Evolutionary conservation across 2,329 filamentous ascomycete genomes (phyloP), one percentile per base, ranked within the genome.

Genomic region (Clarireedia paspali): DNA sequence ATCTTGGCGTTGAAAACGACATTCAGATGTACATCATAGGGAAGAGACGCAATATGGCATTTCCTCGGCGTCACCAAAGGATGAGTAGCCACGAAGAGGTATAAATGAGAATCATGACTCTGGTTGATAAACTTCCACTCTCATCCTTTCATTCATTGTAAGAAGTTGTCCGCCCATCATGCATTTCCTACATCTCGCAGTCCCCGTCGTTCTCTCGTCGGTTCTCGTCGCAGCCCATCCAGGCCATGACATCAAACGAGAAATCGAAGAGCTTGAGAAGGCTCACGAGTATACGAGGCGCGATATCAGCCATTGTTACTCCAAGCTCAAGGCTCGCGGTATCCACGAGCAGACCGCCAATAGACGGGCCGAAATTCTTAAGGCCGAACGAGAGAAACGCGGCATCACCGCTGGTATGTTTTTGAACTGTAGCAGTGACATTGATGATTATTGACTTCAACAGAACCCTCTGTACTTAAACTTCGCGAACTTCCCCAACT

Each of bases 251-350:
- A 47, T 47, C 34, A 47, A 53, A 7, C 20, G 36, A 38, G 51
- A 47, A 39, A 39, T 53, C 9, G 51, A 42, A 23, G 42, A 53
- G 14, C 45, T 47, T 47, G 44, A 30, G 27, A 38, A 47, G 34
- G 51, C 27, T 23, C 44, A 53, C 20, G 23, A 47, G 34, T 30
- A 47, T 38, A 34, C 27, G 34, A 47, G 50, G 23, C 50, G 55
- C 46, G 55, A 54, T 39, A 54, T 57, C 20, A 54, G 55, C 24
- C 47, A 53, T 14, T 57, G 50, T 12, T 47, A 53, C 38, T 40
- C 40, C n/a, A 66, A 66, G 26, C 63, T 73, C n/a, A 69, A 69
- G 61, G 65, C 65, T 46, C 66, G 70, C 45, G 70, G 70, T 27
- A 64, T 71, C 40, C 64, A 70, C 55, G 60, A 62, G 48, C 53